Conservation (phyloP, 306 rosid species). For the Acacia crassicarpa region DNA sequence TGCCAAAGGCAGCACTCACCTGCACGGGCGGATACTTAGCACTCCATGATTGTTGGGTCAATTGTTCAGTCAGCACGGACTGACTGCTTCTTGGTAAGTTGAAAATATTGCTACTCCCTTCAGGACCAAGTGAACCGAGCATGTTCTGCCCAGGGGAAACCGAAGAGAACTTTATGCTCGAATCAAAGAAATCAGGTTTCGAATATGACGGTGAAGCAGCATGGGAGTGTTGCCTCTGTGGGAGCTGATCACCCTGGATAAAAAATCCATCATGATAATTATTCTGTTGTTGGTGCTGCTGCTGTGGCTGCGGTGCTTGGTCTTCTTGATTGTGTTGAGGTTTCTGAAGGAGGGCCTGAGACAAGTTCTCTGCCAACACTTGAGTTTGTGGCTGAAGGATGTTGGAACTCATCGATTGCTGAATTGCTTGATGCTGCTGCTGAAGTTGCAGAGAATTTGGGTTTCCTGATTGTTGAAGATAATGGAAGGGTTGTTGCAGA, state of each 20-base stretch:
- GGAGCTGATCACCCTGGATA: slow-evolving; percentile 64
- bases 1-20: slow-evolving; percentile 54
- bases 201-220: slow-evolving; percentile 66
- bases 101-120: slow-evolving; percentile 56
- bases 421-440: slow-evolving; percentile 61
- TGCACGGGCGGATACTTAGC: slow-evolving; percentile 59
- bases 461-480: slow-evolving; percentile 63
- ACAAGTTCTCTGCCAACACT: slow-evolving; percentile 55
- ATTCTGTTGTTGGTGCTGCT: slow-evolving; percentile 63
- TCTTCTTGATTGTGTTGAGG: slow-evolving; percentile 62
- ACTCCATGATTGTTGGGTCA: slow-evolving; percentile 66
- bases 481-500: slow-evolving; percentile 73
- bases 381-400: slow-evolving; percentile 61
- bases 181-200: slow-evolving; percentile 63
- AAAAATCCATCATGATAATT: slow-evolving; percentile 52
- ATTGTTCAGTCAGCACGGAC: slow-evolving; percentile 60
- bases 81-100: slow-evolving; percentile 59
- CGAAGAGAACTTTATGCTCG: slow-evolving; percentile 59
- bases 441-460: slow-evolving; percentile 67
- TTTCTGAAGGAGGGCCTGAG: slow-evolving; percentile 72
- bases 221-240: slow-evolving; percentile 57
- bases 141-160: slow-evolving; percentile 59
- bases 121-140: slow-evolving; percentile 65
- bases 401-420: slow-evolving; percentile 52
- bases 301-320: slow-evolving; percentile 43